phyloP scores from a whole-genome alignment of 1,284 basidiomycete genomes.

The Irpex rosettiformis region DNA sequence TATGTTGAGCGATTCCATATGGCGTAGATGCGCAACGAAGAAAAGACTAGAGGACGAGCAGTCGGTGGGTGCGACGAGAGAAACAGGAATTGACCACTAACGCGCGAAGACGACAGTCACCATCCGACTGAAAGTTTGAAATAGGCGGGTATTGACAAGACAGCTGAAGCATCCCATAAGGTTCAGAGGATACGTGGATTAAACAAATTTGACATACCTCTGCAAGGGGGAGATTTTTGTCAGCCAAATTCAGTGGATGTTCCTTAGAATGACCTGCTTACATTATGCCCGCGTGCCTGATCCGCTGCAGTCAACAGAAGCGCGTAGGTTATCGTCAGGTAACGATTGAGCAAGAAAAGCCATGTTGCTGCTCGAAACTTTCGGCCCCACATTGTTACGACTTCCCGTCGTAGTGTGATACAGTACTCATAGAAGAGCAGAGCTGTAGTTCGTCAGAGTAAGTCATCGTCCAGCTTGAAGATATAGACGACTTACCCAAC shows the following conservation, averaged over 20 bases:
- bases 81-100: not conserved
- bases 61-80: not conserved
- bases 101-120: not conserved
- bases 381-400: slow-evolving; percentile 1
- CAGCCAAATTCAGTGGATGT: not conserved
- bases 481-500: not conserved
- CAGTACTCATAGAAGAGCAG: slow-evolving; percentile 5
- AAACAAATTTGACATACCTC: not conserved
- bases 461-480: not conserved
- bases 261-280: not conserved
- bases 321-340: slow-evolving; percentile 3
- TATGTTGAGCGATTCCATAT: not conserved
- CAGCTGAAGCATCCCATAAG: not conserved
- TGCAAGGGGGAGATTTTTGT: not conserved
- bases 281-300: not conserved
- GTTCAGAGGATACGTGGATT: not conserved
- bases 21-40: slow-evolving; percentile 1
- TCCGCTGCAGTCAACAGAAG: not conserved
- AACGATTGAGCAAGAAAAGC: slow-evolving; percentile 7
- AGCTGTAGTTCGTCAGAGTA: not conserved
- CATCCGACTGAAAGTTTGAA: not conserved
- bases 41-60: not conserved
- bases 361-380: not conserved
- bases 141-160: not conserved
- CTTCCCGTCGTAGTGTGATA: slow-evolving; percentile 1